Evolutionary conservation across 345 rosid genomes (phyloP), one percentile per base, ranked within the genome.

Genomic region (Eutrema yunnanense): DNA sequence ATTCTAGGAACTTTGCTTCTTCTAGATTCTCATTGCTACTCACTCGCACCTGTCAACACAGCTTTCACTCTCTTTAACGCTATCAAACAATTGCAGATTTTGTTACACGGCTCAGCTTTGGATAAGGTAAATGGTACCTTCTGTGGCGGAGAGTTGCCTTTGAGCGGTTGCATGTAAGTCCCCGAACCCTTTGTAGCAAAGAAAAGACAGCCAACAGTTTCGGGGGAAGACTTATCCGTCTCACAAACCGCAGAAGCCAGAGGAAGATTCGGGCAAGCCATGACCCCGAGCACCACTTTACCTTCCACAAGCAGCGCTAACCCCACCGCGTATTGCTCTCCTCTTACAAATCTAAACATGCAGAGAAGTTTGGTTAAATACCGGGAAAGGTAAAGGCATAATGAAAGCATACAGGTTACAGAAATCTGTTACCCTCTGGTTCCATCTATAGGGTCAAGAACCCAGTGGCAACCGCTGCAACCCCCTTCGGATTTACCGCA

Each of bases 381-480:
- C 7, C 9, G 0, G 2, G 51, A 64, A 48, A 63, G 47, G 19
- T 41, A 26, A 64, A 58, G 13, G 19, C 44, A 7, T 26, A 37
- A 33, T 0, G 11, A 27, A 73, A 73, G 41, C 64, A 54, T 65
- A 52, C 50, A 57, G 9, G 2, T 53, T 6, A 38, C 6, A 44
- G 27, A 55, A 53, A 44, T 73, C 56, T 44, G 26, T 53, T 71
- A 95, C 99, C 99, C 99, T 88, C 82, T 95, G 58, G 99, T 95
- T 52, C 99, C 98, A 74, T 95, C 99, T 51, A 95, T 88, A 53
- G 99, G 99, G 69, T 92, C 99, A 74, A 95, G 85, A 79, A 95
- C 86, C 99, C 99, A 95, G 62, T 95, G 99, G 54, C 82, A 81
- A 49, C 98, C 98, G 12, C 32, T 73, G 67, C 87, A 60, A 75